Conservation (phyloP, 768 basidiomycete genomes). For the Sarcodon sp. region DNA sequence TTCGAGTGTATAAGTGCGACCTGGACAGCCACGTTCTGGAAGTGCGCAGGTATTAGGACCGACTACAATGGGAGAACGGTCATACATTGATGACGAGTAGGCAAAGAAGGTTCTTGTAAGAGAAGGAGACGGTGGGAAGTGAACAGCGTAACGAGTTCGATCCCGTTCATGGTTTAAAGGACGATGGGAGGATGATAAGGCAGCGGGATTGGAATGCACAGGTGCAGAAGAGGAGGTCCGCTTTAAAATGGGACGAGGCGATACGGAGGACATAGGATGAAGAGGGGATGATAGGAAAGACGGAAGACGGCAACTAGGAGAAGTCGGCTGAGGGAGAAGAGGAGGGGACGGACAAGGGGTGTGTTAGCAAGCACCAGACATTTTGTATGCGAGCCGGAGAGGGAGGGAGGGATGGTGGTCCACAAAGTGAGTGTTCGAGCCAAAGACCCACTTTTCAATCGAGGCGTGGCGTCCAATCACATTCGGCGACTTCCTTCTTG, state of each 20-base stretch:
- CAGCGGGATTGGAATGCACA: slow-evolving; percentile 3
- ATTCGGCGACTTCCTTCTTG: neutral
- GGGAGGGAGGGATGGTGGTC: neutral
- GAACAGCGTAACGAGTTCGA: slow-evolving; percentile 28
- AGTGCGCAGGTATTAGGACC: slow-evolving; percentile 61
- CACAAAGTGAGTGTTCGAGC: no score
- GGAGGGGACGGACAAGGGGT: slow-evolving; percentile 5
- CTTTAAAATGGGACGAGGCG: slow-evolving; percentile 50
- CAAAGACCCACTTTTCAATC: no score
- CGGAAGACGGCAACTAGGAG: neutral
- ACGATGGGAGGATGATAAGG: slow-evolving; percentile 21
- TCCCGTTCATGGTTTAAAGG: slow-evolving; percentile 35
- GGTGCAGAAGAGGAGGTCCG: slow-evolving; percentile 19
- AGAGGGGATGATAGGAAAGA: slow-evolving; percentile 5
- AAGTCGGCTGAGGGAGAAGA: slow-evolving; percentile 1
- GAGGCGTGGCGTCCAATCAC: neutral
- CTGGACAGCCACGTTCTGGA: slow-evolving; percentile 68
- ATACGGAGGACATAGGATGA: slow-evolving; percentile 13
- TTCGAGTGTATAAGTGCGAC: slow-evolving; percentile 49
- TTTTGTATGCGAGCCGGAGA: neutral
- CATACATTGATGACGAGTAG: slow-evolving; percentile 40
- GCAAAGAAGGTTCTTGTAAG: slow-evolving; percentile 27
- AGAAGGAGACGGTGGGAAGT: slow-evolving; percentile 27
- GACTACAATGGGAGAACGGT: slow-evolving; percentile 71
- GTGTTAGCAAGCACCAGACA: slow-evolving; percentile 1